Base-by-base conservation (phyloP, 2,329 filamentous ascomycete species). In the Neoscytalidium dimidiatum region DNA sequence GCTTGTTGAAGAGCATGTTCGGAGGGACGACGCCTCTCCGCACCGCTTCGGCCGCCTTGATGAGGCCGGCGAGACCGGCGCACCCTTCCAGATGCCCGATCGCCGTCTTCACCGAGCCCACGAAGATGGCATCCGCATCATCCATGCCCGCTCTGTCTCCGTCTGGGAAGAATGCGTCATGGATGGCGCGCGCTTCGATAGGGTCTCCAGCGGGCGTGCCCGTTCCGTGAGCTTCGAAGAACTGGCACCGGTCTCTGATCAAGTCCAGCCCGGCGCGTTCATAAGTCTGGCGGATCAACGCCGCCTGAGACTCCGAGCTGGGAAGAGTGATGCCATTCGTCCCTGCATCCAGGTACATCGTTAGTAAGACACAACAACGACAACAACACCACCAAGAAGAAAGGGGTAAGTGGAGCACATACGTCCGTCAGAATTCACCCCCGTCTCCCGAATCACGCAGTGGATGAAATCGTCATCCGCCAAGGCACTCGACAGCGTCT, bases 401-500 rank as follows among this genome's bases (percentile, higher is more conserved):
- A 41, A 33, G 11, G 31, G 38, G 5, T 41, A 41, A 14, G n/a
- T n/a, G n/a, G n/a, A n/a, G 38, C 38, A 41, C 7, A 41, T 41
- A 5, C 68, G 72, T 4, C 78, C 78, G 52, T 78, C 75, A 21
- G 69, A 67, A 33, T 73, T 73, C 29, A 71, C 64, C 17, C 69
- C 72, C 6, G 71, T 74, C 23, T 71, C 70, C 2, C 71, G 69
- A 28, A 74, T 68, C 29, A 73, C 67, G 48, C 75, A 75, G 52
- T 80, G 75, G 23, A 83, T 78, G 14, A 73, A 71, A 66, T 82
- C 80, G 3, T 76, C 77, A 67, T 81, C 77, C 0, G 67, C 71
- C 9, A 86, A 60, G 0, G 85, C 85, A 2, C 77, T 71, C 3
- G 70, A 72, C 0, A 86, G 67, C 2, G 72, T 76, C 70, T 86